These are phyloP conservation scores for Trichophyton mentagrophytes DNA, from an alignment of 2,329 filamentous ascomycete species.

Conservation along the genomic window DNA sequence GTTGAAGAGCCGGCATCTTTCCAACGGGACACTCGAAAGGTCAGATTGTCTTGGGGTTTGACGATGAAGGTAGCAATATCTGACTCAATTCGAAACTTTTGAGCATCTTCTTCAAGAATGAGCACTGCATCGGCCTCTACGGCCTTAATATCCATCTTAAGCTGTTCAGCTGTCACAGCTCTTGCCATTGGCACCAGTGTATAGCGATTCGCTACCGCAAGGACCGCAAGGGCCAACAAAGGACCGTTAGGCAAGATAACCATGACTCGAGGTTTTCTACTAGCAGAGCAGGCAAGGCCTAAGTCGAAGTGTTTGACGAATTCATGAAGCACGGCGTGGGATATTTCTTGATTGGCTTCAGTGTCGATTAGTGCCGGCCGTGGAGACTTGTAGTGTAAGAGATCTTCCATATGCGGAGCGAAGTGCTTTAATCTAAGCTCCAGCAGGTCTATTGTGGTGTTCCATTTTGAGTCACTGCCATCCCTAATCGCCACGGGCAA, in stretches of 20 bases:
- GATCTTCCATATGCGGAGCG: neutral
- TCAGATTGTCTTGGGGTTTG: neutral
- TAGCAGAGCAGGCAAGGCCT: neutral
- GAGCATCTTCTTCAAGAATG: neutral
- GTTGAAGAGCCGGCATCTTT: neutral
- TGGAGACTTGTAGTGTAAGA: neutral
- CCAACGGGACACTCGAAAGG: neutral
- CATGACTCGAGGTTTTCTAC: neutral
- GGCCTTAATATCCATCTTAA: neutral
- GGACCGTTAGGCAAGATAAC: constrained; percentile 3
- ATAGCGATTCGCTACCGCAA: constrained; percentile 2
- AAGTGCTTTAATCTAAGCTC: neutral
- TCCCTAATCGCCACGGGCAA: neutral
- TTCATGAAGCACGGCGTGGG: neutral
- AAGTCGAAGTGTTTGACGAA: neutral
- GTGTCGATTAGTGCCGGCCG: neutral
- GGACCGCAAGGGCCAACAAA: neutral
- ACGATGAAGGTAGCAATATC: neutral
- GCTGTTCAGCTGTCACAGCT: neutral
- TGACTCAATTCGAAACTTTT: neutral
- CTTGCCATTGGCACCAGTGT: neutral
- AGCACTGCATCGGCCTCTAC: neutral
- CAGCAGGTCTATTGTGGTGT: neutral
- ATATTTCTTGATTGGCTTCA: neutral
- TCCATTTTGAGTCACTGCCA: neutral